Percentiles rank a stretch among this genome's conserved stretches.
Conservation (phyloP, 1,139 yeast genomes). For the Candida frijolesensis region DNA sequence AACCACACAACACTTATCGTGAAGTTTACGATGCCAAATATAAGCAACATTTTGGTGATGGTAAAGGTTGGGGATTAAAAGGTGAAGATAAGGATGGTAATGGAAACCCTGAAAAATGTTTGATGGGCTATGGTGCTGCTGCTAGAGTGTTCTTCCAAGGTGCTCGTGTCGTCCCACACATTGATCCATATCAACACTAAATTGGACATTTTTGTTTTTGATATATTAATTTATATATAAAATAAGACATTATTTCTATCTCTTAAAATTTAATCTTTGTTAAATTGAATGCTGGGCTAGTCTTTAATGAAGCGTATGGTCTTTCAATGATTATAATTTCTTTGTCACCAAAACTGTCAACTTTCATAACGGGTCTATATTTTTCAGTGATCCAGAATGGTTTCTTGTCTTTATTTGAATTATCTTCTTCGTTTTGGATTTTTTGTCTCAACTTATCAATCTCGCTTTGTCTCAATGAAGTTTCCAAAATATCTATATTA, state of each 20-base stretch:
- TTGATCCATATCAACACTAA: conserved; percentile 17
- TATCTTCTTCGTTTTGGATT: conserved; percentile 24
- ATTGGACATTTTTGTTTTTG: not conserved
- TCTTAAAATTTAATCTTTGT: conserved; percentile 59
- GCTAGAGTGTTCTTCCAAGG: conserved; percentile 72
- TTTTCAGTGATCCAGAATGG: conserved; percentile 79
- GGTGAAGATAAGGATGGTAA: conserved; percentile 45
- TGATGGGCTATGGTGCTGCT: conserved; percentile 68
- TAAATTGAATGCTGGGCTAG: conserved; percentile 74
- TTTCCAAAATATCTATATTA: conserved; percentile 34
- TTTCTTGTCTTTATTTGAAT: conserved; percentile 28
- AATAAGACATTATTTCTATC: not conserved
- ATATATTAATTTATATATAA: conserved; percentile 6
- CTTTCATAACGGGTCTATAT: conserved; percentile 73
- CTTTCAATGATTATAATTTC: conserved; percentile 79
- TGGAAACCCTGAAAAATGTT: conserved; percentile 50
- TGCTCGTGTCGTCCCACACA: conserved; percentile 53
- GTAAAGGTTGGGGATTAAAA: conserved; percentile 54
- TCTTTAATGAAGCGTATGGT: conserved; percentile 62
- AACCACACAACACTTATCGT: conserved; percentile 57
- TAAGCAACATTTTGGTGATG: conserved; percentile 56
- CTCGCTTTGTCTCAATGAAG: conserved; percentile 35
- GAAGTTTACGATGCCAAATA: conserved; percentile 52
- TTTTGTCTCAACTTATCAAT: conserved; percentile 30
- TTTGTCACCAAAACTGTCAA: conserved; percentile 54